phyloP scores from a whole-genome alignment of 257 asterid species.

The Nicotiana tomentosiformis region DNA sequence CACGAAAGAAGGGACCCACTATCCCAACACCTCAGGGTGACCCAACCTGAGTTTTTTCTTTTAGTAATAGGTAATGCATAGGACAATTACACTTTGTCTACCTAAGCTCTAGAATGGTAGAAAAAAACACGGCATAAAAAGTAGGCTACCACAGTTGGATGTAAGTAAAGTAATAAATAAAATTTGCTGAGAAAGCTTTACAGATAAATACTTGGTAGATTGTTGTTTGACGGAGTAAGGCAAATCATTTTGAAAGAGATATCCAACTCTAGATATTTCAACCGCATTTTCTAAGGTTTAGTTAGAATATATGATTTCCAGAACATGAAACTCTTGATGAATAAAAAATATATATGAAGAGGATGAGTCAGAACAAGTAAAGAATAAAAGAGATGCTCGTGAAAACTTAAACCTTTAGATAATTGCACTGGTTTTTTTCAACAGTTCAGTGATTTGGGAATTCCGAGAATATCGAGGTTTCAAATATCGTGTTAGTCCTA shows the following conservation, averaged over 20 bases:
- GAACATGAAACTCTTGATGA: background rate
- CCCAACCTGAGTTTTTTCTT: too few species aligned
- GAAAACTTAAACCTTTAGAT: background rate
- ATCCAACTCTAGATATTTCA: background rate
- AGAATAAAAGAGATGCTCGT: background rate
- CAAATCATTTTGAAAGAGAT: background rate
- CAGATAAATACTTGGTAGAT: background rate
- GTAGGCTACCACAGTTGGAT: background rate
- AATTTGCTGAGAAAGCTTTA: background rate
- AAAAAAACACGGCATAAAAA: background rate
- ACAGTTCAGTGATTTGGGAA: background rate
- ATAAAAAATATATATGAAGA: too few species aligned
- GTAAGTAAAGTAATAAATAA: background rate
- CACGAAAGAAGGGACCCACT: too few species aligned
- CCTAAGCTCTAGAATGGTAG: too few species aligned
- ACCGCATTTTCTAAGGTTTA: background rate
- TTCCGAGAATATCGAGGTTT: conserved; percentile 18
- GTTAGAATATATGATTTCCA: background rate
- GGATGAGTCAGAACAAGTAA: background rate
- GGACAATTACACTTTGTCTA: too few species aligned
- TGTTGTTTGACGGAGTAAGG: background rate
- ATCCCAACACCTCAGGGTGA: too few species aligned
- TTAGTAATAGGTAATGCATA: too few species aligned
- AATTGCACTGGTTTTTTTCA: background rate
- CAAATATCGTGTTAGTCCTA: conserved; percentile 7